Conservation (phyloP, 495 filamentous ascomycete genomes). For the Neurospora africana region DNA sequence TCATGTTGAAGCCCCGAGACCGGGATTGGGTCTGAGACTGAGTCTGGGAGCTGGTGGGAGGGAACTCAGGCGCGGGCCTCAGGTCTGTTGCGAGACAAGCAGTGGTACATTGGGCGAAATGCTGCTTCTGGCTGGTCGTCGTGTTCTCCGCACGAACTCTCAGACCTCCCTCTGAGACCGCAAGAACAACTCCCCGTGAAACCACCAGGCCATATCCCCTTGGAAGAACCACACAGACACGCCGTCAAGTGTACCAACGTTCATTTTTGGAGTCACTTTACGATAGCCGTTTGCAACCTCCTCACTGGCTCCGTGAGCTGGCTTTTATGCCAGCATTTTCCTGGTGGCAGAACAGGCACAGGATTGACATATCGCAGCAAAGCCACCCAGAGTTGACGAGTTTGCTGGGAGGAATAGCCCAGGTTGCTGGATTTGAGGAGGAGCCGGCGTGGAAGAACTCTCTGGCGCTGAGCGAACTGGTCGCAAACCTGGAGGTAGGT, state of each 20-base stretch:
- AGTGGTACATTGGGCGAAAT: background rate
- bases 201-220: background rate
- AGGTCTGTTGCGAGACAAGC: background rate
- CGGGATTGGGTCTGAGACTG: background rate
- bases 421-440: background rate
- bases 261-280: background rate
- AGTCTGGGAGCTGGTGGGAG: background rate
- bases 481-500: background rate
- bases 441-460: background rate
- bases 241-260: background rate
- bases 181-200: background rate
- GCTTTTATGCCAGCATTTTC: background rate
- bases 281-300: background rate
- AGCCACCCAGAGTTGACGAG: background rate
- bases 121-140: background rate
- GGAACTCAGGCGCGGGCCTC: background rate
- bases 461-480: background rate
- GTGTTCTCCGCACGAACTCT: background rate
- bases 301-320: background rate
- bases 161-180: background rate
- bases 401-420: background rate
- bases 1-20: background rate
- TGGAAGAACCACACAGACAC: background rate
- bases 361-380: background rate
- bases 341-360: background rate